Conservation (phyloP, 2,329 filamentous ascomycete genomes). For the Colletotrichum navitas region DNA sequence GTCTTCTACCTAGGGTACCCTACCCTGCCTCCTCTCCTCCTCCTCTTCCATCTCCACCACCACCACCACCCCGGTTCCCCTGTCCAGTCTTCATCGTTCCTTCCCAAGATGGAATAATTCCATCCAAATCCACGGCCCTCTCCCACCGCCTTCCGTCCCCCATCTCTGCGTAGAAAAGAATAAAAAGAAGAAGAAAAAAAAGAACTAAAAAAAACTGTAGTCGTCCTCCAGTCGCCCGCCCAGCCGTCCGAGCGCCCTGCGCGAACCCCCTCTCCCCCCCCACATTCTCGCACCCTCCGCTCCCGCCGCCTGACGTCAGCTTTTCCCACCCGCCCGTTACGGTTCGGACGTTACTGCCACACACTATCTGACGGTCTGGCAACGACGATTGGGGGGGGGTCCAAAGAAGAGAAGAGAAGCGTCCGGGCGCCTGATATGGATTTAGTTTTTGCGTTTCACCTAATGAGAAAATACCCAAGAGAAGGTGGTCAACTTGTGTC, state of each 20-base stretch:
- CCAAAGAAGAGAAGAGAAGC: not conserved
- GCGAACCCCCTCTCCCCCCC: not conserved
- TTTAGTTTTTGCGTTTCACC: not conserved
- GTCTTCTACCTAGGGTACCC: too few relatives aligned
- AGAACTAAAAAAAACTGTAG: too few relatives aligned
- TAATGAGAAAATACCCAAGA: not conserved
- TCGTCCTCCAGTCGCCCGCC: not conserved
- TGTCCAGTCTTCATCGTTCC: not conserved
- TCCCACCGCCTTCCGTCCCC: not conserved
- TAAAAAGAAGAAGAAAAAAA: too few relatives aligned
- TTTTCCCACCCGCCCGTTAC: not conserved
- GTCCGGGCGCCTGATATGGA: not conserved
- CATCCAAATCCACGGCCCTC: not conserved
- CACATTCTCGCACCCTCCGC: not conserved
- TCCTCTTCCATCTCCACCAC: too few relatives aligned
- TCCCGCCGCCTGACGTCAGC: constrained; percentile 10
- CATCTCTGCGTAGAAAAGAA: too few relatives aligned
- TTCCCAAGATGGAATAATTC: not conserved
- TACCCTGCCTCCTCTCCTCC: not conserved
- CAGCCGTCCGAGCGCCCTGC: not conserved
- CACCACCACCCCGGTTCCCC: not conserved
- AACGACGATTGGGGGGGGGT: not conserved
- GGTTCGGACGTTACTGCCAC: not conserved
- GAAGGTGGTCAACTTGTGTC: too few relatives aligned
- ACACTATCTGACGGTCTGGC: not conserved